These are phyloP conservation scores for Chalciporus chontae DNA, from an alignment of 768 basidiomycete genomes.

Conservation along the genomic window DNA sequence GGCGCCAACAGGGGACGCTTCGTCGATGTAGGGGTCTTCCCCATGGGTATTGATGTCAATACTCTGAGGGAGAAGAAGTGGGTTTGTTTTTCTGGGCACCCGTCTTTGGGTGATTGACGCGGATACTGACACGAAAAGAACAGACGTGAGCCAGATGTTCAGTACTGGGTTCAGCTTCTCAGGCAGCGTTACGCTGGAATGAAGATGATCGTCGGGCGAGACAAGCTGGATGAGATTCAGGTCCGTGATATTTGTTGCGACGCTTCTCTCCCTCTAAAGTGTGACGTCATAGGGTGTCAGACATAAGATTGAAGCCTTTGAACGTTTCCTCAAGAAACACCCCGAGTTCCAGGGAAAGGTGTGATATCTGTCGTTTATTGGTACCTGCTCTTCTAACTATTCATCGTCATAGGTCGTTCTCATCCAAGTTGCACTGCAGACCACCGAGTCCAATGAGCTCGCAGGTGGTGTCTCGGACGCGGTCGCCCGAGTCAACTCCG, in stretches of 20 bases:
- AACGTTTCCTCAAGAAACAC: constrained; percentile 71
- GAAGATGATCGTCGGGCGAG: constrained; percentile 83
- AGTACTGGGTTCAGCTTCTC: constrained; percentile 78
- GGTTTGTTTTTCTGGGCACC: constrained; percentile 19
- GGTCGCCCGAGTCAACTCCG: constrained; percentile 77
- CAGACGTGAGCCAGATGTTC: constrained; percentile 72
- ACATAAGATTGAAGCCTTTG: constrained; percentile 82
- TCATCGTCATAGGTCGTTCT: constrained; percentile 55
- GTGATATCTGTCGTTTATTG: not conserved
- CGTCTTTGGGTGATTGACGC: not conserved
- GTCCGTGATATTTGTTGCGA: constrained; percentile 24
- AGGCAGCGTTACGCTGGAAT: constrained; percentile 79
- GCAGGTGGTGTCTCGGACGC: constrained; percentile 69
- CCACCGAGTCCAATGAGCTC: constrained; percentile 70
- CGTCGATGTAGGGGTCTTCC: constrained; percentile 85
- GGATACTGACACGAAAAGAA: constrained; percentile 6
- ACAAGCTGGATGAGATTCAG: constrained; percentile 87
- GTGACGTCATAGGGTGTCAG: constrained; percentile 52
- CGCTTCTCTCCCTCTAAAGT: not conserved
- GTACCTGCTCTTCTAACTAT: not conserved
- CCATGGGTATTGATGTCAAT: constrained; percentile 84
- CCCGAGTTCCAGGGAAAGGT: constrained; percentile 81
- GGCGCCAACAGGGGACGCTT: constrained; percentile 45
- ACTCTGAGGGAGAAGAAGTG: constrained; percentile 65
- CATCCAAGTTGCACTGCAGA: constrained; percentile 85